Percentiles rank a stretch among this genome's conserved stretches.
phyloP scores from a whole-genome alignment of 139 green algal species.

The Tetradesmus obliquus region DNA sequence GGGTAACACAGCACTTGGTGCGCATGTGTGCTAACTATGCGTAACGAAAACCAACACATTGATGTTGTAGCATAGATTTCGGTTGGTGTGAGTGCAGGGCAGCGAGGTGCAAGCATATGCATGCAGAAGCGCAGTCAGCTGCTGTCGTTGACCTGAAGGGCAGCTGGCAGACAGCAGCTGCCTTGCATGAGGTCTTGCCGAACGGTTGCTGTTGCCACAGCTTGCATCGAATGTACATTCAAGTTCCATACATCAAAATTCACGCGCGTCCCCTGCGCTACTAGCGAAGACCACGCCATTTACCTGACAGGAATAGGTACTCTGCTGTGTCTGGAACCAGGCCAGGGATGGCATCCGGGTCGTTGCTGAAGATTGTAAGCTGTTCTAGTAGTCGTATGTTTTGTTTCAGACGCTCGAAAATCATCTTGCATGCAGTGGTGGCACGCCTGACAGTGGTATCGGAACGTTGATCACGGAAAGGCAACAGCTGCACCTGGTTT shows the following conservation, averaged over 20 bases:
- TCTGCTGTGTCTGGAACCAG: neutral
- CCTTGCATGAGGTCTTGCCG: neutral
- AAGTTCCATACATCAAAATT: neutral
- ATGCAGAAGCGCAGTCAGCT: neutral
- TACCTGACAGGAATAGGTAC: neutral
- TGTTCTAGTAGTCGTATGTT: neutral
- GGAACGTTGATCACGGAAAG: neutral
- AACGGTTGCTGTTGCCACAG: neutral
- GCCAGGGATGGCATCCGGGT: neutral
- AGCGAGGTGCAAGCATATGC: neutral
- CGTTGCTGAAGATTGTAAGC: neutral
- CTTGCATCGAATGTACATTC: neutral
- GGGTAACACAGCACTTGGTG: neutral
- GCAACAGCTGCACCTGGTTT: neutral
- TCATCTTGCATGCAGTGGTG: neutral
- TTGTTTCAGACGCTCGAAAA: neutral
- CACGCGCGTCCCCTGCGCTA: neutral
- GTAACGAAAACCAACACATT: no score
- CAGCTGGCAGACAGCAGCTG: neutral
- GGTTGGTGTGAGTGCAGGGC: neutral
- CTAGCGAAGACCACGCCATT: neutral
- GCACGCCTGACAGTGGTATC: neutral
- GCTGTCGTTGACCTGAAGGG: neutral
- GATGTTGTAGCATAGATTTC: no score
- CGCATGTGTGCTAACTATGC: neutral